A percentile compares a stretch with the other conserved stretches of the same genome.
phyloP scores from a whole-genome alignment of 495 filamentous ascomycete species.

The Talaromyces wortmannii region DNA sequence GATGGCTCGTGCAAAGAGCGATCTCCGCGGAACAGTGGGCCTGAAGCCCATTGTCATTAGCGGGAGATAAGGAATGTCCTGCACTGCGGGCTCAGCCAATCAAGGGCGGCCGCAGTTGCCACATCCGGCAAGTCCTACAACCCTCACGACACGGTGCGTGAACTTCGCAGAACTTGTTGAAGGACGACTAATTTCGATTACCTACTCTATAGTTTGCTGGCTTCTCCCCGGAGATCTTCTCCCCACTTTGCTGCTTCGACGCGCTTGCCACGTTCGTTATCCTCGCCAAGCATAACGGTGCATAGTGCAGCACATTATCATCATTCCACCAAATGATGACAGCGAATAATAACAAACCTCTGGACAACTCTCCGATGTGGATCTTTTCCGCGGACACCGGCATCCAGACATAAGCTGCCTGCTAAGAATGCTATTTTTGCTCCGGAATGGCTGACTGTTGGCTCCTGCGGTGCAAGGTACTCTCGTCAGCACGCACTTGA shows the following conservation, averaged over 20 bases:
- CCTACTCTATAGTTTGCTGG: not conserved
- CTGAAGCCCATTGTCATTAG: not conserved
- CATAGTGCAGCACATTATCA: no score
- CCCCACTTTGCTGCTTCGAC: not conserved
- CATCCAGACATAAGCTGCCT: no score
- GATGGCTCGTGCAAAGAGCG: no score
- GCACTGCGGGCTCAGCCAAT: not conserved
- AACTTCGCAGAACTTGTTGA: no score
- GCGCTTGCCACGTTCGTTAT: not conserved
- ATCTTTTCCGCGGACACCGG: no score
- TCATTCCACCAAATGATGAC: not conserved
- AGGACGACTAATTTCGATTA: not conserved
- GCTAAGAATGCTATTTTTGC: no score
- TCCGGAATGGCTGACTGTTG: no score
- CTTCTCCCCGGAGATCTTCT: not conserved
- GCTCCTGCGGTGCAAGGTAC: no score
- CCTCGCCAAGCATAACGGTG: no score
- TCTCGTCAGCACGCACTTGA: no score
- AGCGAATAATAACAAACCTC: not conserved
- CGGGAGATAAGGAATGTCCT: not conserved
- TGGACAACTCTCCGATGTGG: no score
- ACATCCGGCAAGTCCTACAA: not conserved
- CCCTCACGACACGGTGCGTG: no score
- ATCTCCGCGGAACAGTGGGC: not conserved
- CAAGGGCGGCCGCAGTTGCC: not conserved